Evolutionary conservation across 805 yeast genomes (phyloP).

Genomic region (Scheffersomyces lignosus): DNA sequence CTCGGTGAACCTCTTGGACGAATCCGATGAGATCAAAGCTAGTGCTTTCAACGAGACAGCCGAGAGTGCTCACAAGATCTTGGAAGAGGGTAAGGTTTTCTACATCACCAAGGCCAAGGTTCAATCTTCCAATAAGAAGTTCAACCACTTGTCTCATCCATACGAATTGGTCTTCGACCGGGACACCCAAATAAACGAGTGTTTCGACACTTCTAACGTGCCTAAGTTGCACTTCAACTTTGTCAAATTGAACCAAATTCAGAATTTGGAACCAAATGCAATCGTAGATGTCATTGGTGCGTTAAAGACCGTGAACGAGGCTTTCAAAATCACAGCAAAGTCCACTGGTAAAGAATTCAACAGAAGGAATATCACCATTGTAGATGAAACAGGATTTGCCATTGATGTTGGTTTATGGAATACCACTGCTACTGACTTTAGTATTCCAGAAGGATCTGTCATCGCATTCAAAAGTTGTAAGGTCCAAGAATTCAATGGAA

Average conservation of each 20-base stretch:
- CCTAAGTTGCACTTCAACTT: conserved; percentile 82
- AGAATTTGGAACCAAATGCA: conserved; percentile 66
- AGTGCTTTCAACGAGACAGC: conserved; percentile 91
- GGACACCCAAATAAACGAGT: conserved; percentile 73
- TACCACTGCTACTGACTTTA: conserved; percentile 76
- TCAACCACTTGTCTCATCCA: conserved; percentile 79
- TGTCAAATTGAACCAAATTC: conserved; percentile 64
- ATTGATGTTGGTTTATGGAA: conserved; percentile 90
- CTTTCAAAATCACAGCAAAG: conserved; percentile 78
- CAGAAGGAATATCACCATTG: conserved; percentile 84
- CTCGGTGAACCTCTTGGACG: conserved; percentile 85
- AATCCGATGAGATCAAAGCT: conserved; percentile 94
- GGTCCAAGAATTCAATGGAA: conserved; percentile 85
- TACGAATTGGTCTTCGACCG: conserved; percentile 83
- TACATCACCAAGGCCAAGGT: conserved; percentile 80
- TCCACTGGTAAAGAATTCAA: conserved; percentile 88
- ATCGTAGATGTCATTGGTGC: conserved; percentile 88
- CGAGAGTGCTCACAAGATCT: conserved; percentile 67
- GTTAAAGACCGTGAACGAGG: conserved; percentile 71
- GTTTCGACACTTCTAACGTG: conserved; percentile 58
- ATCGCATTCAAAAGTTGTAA: conserved; percentile 89
- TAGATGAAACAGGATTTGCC: conserved; percentile 78
- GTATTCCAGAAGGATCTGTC: conserved; percentile 73
- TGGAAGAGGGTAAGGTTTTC: conserved; percentile 89
- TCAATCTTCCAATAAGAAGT: conserved; percentile 81